These are phyloP conservation scores for Eleusine indica DNA, from an alignment of 176 grass and related monocot genomes.

Conservation along the genomic window DNA sequence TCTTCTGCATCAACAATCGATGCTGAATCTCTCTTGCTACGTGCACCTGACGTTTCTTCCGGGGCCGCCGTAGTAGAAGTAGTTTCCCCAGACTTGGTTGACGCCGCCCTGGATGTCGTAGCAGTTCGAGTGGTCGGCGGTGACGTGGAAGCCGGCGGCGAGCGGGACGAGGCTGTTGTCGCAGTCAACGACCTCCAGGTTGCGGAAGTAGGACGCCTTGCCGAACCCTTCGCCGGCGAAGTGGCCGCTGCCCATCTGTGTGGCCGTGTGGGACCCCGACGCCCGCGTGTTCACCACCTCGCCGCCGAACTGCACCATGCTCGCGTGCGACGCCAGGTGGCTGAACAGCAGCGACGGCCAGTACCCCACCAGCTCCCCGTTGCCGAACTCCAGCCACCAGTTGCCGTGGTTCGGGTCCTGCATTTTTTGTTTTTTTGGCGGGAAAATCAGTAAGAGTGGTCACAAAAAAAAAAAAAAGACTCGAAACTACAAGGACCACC, in stretches of 20 bases:
- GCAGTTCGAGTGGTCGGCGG: conserved; percentile 80
- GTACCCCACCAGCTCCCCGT: conserved; percentile 75
- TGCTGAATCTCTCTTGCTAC: neutral
- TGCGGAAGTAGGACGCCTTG: conserved; percentile 76
- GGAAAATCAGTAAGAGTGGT: no score
- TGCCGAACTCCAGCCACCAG: conserved; percentile 95
- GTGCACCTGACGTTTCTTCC: conserved; percentile 76
- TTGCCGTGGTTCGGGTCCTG: conserved; percentile 92
- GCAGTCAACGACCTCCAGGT: conserved; percentile 84
- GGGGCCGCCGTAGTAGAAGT: conserved; percentile 87
- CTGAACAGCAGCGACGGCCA: conserved; percentile 91
- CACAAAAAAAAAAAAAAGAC: no score
- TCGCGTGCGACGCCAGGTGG: conserved; percentile 76
- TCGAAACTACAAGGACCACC: no score
- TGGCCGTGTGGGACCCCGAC: conserved; percentile 64
- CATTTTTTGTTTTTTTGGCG: neutral
- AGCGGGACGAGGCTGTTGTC: conserved; percentile 91
- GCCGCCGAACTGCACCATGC: conserved; percentile 95
- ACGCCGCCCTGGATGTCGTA: conserved; percentile 86
- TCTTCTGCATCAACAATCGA: no score
- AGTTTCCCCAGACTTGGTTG: conserved; percentile 81
- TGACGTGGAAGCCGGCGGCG: conserved; percentile 62
- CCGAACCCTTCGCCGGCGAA: conserved; percentile 69
- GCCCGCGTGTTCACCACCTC: conserved; percentile 75
- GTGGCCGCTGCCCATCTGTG: conserved; percentile 93